Evolutionary conservation across 345 rosid species (phyloP), one percentile per base, ranked within the genome.

Genomic region (Eucalyptus sideroxylon): DNA sequence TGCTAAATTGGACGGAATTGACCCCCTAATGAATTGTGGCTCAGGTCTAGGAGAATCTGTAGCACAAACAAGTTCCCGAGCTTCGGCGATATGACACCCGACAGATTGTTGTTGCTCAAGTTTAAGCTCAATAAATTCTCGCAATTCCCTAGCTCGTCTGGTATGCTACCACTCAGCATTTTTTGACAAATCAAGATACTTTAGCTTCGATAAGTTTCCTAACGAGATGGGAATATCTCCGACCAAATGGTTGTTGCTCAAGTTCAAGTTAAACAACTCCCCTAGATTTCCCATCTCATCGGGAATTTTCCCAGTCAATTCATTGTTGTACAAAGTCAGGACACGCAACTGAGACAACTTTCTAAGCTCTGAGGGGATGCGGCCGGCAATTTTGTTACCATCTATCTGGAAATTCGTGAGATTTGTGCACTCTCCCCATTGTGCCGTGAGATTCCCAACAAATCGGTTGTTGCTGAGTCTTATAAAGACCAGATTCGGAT

Each of bases 371-470:
- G 90, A 81, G 0, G 97, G 97, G 69, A 96, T 93, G 85, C 67
- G 34, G 47, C 97, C 96, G 10, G 95, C 90, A 82, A 96, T 93
- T 89, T 91, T 92, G 87, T 95, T 96, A 86, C 91, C 87, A 16
- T 92, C 95, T 88, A 95, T 90, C 90, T 91, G 90, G 67, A 96
- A 90, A 89, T 90, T 92, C 26, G 94, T 90, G 90, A 96, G 94
- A 87, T 90, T 94, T n/a, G 12, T 50, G 86, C 95, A 95, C 51
- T 94, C 92, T 37, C 97, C 98, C 98, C 98, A 96, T n/a, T 30
- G 53, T 19, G 94, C 88, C 3, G 95, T 93, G 60, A 96, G 91
- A 89, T 88, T 87, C 60, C 60, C 60, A 1, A 55, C 27, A 55
- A 55, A 55, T 55, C 5, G 60, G 60, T 55, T 55, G 60, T 55